Evolutionary conservation across 257 asterid species (phyloP), one percentile per base, ranked within the genome.

Genomic region (Euphrasia confusa): DNA sequence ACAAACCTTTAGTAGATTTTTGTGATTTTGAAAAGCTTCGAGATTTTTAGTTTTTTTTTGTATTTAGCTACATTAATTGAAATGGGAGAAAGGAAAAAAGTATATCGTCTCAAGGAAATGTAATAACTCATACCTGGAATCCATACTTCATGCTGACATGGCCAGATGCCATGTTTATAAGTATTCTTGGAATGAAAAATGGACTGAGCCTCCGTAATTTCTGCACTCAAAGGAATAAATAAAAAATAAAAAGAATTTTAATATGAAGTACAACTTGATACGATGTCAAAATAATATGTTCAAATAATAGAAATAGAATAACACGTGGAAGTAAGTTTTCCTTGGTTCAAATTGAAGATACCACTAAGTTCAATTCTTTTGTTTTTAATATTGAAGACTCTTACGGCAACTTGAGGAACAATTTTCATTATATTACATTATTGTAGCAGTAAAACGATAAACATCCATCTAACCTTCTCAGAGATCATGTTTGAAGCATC

Each of bases 61-160:
- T 45, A 12, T 12, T 45, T 13, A 45, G 42, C 42, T n/a, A n/a
- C n/a, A n/a, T n/a, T n/a, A n/a, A n/a, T 47, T 13, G 32, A 49
- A 30, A 42, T 44, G 39, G 62, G 54, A 60, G 64, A 47, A 42
- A 37, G 11, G 61, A 37, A 52, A 14, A 14, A 57, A 54, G 17
- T 55, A 32, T 27, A 52, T 8, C 13, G 59, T 15, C 39, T 14
- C 44, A 32, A 67, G 28, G 40, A 52, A 53, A 35, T 47, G 30
- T 21, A 21, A 44, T 44, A 42, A 44, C 8, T 50, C 75, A 58
- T 73, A 91, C 98, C 89, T 81, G 97, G 74, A 92, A 92, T 33
- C 99, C 99, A 62, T 92, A 89, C 72, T 77, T 89, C 89, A 92
- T 92, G 82, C 99, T 92, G 61, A 92, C 96, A 71, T 92, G 97